Conservation (phyloP, 23 red algal species). For the Gracilariopsis chorda region DNA sequence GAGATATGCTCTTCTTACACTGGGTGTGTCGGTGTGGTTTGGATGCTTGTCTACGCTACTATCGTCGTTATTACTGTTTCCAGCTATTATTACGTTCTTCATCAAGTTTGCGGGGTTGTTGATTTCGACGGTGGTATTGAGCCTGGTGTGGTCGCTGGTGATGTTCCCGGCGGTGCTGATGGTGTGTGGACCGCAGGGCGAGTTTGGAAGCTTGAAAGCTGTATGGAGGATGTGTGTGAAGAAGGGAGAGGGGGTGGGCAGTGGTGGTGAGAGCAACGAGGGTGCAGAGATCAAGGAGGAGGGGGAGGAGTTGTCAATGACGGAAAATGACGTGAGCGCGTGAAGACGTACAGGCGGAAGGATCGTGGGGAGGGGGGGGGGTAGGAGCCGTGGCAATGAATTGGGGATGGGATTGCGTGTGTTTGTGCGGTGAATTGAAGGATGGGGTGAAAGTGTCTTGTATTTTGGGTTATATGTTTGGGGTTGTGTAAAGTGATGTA, state of each 20-base stretch:
- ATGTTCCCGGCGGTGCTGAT: conserved; percentile 48
- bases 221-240: not conserved
- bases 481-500: too few relatives aligned
- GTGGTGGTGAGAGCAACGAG: not conserved
- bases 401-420: not conserved
- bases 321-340: not conserved
- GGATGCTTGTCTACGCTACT: conserved; percentile 57
- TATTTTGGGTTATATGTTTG: too few relatives aligned
- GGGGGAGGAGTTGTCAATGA: not conserved
- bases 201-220: not conserved
- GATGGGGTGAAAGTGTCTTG: too few relatives aligned
- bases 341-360: not conserved
- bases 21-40: conserved; percentile 64
- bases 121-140: conserved; percentile 25
- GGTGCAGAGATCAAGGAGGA: not conserved
- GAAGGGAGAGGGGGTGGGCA: not conserved
- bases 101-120: conserved; percentile 64
- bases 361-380: too few relatives aligned
- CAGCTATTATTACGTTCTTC: conserved; percentile 74
- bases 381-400: not conserved
- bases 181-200: conserved; percentile 35
- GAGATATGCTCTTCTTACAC: conserved; percentile 63
- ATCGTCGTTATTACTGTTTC: conserved; percentile 40
- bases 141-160: conserved; percentile 69
- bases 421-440: not conserved